Evolutionary conservation across 805 yeast genomes (phyloP), one percentile per base, ranked within the genome.

Genomic region (Starmera amethionina): DNA sequence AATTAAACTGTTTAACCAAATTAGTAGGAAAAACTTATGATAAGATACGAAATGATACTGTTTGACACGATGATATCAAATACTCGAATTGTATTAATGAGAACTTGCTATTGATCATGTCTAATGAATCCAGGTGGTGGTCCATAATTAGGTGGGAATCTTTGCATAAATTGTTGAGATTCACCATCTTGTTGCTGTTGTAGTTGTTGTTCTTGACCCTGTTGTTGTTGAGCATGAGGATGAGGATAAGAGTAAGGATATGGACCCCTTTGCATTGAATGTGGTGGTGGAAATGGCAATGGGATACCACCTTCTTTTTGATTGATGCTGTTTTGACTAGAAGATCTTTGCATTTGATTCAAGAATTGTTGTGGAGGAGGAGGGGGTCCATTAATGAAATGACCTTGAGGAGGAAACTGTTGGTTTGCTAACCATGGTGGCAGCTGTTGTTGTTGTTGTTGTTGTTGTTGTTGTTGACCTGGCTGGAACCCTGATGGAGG

Each of bases 291-390:
- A 7, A 22, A 22, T 22, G 25, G 25, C 25, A 22, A 5, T 5
- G 25, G 25, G 4, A 22, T 5, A 22, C 25, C 25, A 22, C 25
- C 25, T 22, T 22, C 25, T 22, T 22, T 22, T 22, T 22, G 25
- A 22, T 22, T 22, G 7, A 22, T 22, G 7, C 25, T 22, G 7
- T 22, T 22, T 22, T 22, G 25, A 22, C 25, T 22, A 5, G 25
- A 22, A 5, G 25, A 22, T 22, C 25, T 22, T 22, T 22, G 25
- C 27, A 44, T 14, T 45, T 40, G 38, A 30, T 13, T 42, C 25
- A 44, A 46, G 32, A 42, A 42, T 15, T 49, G 49, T 11, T 45
- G 43, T 30, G 49, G 54, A 22, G 49, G 54, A 18, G 54, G 55
- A 6, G 29, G 36, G 3, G 36, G 34, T 3, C n/a, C 9, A 22